phyloP scores from a whole-genome alignment of 345 rosid genomes.

The Gossypium sturtianum region DNA sequence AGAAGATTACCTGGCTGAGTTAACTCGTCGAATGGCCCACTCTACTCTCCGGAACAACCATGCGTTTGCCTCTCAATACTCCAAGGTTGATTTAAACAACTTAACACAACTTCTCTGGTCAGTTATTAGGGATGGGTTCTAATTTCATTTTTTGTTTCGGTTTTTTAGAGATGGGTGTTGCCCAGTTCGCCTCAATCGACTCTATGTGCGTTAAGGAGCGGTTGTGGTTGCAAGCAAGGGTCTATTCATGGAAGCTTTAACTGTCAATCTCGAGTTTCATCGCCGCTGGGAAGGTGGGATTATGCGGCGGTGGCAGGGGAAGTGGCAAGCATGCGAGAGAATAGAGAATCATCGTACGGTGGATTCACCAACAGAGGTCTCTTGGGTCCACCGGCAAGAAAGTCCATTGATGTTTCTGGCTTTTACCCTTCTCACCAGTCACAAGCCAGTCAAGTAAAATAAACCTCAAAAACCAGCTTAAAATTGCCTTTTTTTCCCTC shows the following conservation, averaged over 20 bases:
- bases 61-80: conserved; percentile 11
- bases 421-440: conserved; percentile 28
- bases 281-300: conserved; percentile 47
- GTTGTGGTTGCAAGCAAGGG: conserved; percentile 32
- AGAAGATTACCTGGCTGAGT: conserved; percentile 37
- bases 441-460: conserved; percentile 49
- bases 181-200: conserved; percentile 48
- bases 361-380: conserved; percentile 28
- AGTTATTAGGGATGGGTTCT: neutral
- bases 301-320: conserved; percentile 47
- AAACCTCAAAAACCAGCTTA: neutral
- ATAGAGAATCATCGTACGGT: conserved; percentile 15
- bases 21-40: conserved; percentile 36
- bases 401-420: conserved; percentile 19
- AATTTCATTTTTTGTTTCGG: neutral
- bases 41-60: conserved; percentile 28
- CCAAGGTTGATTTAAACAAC: conserved; percentile 29
- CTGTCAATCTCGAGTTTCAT: conserved; percentile 19
- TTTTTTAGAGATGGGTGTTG: conserved; percentile 20
- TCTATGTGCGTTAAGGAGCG: conserved; percentile 31
- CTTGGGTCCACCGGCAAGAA: conserved; percentile 19
- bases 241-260: conserved; percentile 29
- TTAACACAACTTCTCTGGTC: neutral
- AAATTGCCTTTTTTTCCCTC: neutral
- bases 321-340: conserved; percentile 32